A percentile compares a stretch with the other conserved stretches of the same genome.
phyloP scores from a whole-genome alignment of 768 basidiomycete species.

The Lactarius pseudohatsudake region DNA sequence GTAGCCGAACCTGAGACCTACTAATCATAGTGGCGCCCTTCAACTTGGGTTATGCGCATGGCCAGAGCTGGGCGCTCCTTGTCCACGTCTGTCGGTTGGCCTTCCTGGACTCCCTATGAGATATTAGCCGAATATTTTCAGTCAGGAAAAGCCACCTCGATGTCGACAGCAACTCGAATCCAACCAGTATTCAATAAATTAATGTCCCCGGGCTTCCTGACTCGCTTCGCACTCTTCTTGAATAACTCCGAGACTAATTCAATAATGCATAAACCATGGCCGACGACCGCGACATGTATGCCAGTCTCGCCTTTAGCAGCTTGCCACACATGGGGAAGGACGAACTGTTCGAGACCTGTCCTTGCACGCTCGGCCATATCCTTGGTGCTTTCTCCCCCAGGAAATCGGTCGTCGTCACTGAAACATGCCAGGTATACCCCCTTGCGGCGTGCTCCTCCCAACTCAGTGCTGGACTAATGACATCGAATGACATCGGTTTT shows the following conservation, averaged over 20 bases:
- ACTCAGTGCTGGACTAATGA: slow-evolving; percentile 22
- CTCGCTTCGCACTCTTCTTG: slow-evolving; percentile 40
- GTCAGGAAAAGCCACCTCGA: slow-evolving; percentile 38
- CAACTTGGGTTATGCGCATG: slow-evolving; percentile 50
- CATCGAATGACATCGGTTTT: slow-evolving; percentile 43
- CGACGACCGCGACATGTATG: slow-evolving; percentile 63
- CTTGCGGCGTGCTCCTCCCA: slow-evolving; percentile 49
- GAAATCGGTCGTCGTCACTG: slow-evolving; percentile 53
- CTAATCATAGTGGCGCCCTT: slow-evolving; percentile 28
- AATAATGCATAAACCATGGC: slow-evolving; percentile 70
- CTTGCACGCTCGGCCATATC: slow-evolving; percentile 61
- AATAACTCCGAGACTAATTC: slow-evolving; percentile 52
- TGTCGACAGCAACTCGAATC: slow-evolving; percentile 53
- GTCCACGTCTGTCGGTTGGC: slow-evolving; percentile 33
- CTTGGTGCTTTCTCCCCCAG: slow-evolving; percentile 65
- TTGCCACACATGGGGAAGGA: slow-evolving; percentile 54
- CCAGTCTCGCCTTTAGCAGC: slow-evolving; percentile 41
- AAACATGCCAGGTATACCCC: slow-evolving; percentile 50
- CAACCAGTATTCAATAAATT: slow-evolving; percentile 65
- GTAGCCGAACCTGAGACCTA: too few relatives aligned
- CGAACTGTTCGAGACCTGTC: slow-evolving; percentile 45
- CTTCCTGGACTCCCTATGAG: slow-evolving; percentile 34
- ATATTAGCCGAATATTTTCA: slow-evolving; percentile 1
- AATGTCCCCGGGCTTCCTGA: slow-evolving; percentile 40
- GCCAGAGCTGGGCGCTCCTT: slow-evolving; percentile 38